Evolutionary conservation across 2,329 filamentous ascomycete species (phyloP).

Genomic region (Sarocladiaceae sp.): DNA sequence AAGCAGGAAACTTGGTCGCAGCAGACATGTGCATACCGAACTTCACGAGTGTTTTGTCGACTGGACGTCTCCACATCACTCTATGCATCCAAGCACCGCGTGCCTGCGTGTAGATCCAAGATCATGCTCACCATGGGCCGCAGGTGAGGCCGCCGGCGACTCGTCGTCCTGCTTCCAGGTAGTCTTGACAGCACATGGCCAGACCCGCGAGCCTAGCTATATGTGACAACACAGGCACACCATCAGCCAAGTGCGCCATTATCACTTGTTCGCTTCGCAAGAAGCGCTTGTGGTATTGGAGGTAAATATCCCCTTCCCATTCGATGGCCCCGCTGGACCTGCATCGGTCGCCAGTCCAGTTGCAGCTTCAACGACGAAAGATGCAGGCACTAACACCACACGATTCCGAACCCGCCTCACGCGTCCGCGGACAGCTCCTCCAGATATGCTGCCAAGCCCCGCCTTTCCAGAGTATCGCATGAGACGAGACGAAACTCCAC

Average conservation of each 20-base stretch:
- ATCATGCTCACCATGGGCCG: constrained; percentile 1
- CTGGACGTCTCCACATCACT: background rate
- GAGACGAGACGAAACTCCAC: constrained; percentile 6
- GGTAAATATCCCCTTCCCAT: constrained; percentile 1
- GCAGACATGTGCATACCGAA: background rate
- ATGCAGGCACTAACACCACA: background rate
- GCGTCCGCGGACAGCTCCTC: constrained; percentile 1
- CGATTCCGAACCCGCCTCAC: background rate
- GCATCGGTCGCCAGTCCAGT: constrained; percentile 1
- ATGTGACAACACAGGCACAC: background rate
- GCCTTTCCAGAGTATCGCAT: background rate
- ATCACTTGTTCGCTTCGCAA: constrained; percentile 3
- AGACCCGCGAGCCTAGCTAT: background rate
- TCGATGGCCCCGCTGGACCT: constrained; percentile 8
- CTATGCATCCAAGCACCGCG: background rate
- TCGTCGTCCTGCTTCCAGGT: background rate
- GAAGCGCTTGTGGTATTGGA: background rate
- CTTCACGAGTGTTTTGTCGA: background rate
- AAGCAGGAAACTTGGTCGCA: background rate
- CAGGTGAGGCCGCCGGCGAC: constrained; percentile 5
- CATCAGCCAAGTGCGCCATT: background rate
- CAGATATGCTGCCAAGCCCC: constrained; percentile 4
- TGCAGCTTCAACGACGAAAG: background rate
- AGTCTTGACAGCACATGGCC: background rate
- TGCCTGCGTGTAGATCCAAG: constrained; percentile 8